These are phyloP conservation scores for Orychophragmus violaceus DNA, from an alignment of 345 rosid species.

Conservation along the genomic window DNA sequence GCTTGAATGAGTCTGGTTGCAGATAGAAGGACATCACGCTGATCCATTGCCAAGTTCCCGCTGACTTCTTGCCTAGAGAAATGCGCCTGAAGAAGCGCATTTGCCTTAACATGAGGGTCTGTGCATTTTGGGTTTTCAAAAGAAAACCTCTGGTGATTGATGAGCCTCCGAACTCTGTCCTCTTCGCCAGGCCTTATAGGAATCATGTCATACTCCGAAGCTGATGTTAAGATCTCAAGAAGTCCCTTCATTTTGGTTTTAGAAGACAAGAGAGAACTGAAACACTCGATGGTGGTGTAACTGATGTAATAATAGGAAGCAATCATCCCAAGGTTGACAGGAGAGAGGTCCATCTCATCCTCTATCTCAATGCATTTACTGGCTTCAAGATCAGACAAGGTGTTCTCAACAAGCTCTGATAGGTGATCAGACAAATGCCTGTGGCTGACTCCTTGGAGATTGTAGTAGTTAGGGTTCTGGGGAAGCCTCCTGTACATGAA, in stretches of 20 bases:
- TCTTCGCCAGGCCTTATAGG: constrained; percentile 89
- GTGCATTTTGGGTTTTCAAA: constrained; percentile 68
- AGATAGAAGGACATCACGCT: constrained; percentile 71
- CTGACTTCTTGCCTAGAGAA: constrained; percentile 76
- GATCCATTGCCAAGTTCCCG: constrained; percentile 68
- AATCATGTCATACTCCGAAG: constrained; percentile 77
- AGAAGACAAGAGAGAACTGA: constrained; percentile 73
- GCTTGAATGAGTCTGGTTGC: constrained; percentile 81
- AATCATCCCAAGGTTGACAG: constrained; percentile 81
- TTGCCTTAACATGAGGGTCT: constrained; percentile 87
- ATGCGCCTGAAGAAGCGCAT: constrained; percentile 86
- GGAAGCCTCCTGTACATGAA: constrained; percentile 90
- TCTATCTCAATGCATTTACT: constrained; percentile 72
- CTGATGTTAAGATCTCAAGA: constrained; percentile 75
- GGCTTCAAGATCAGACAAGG: constrained; percentile 70
- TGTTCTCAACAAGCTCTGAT: constrained; percentile 87
- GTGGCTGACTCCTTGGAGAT: constrained; percentile 90
- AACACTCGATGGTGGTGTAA: constrained; percentile 84
- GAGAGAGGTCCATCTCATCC: constrained; percentile 78
- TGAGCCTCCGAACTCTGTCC: constrained; percentile 63
- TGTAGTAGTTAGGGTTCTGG: constrained; percentile 92
- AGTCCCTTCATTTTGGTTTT: constrained; percentile 95
- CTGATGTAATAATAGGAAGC: constrained; percentile 83
- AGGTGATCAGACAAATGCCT: constrained; percentile 98
- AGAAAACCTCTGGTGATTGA: constrained; percentile 89